Conservation (phyloP, 164 flowering plant genomes). For the Umbellularia californica region DNA sequence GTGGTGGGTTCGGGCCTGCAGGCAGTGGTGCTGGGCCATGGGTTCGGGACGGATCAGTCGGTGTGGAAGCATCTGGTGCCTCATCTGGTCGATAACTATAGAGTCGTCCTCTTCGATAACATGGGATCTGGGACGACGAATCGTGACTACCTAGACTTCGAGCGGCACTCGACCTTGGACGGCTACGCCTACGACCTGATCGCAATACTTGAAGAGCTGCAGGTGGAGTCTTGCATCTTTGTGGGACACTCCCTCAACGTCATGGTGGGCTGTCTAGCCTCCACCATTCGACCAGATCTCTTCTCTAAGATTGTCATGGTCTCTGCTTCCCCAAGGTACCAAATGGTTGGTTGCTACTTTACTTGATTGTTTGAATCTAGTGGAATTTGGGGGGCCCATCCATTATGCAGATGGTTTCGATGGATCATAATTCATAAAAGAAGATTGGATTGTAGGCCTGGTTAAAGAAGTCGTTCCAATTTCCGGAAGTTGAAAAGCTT, state of each 20-base stretch:
- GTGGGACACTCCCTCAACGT: constrained; percentile 92
- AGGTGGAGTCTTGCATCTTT: constrained; percentile 51
- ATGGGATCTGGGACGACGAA: constrained; percentile 62
- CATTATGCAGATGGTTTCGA: too few relatives aligned
- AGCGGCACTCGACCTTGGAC: constrained; percentile 47
- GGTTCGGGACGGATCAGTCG: constrained; percentile 59
- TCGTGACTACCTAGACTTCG: constrained; percentile 62
- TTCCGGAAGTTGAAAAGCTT: too few relatives aligned
- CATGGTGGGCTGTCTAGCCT: constrained; percentile 66
- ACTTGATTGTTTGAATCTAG: too few relatives aligned
- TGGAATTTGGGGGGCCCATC: too few relatives aligned
- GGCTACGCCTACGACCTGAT: constrained; percentile 54
- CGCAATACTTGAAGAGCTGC: constrained; percentile 58
- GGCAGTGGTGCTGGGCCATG: constrained; percentile 42
- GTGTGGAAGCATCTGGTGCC: constrained; percentile 55
- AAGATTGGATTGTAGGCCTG: too few relatives aligned
- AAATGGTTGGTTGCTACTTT: too few relatives aligned
- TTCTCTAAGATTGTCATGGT: constrained; percentile 72
- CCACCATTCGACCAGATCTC: constrained; percentile 80
- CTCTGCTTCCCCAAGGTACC: constrained; percentile 70
- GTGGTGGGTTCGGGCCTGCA: constrained; percentile 34
- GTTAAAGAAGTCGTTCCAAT: too few relatives aligned
- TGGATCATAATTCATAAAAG: too few relatives aligned
- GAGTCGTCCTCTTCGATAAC: constrained; percentile 47
- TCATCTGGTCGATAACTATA: constrained; percentile 30